Conservation (phyloP, 306 rosid species). For the Comarum palustre region DNA sequence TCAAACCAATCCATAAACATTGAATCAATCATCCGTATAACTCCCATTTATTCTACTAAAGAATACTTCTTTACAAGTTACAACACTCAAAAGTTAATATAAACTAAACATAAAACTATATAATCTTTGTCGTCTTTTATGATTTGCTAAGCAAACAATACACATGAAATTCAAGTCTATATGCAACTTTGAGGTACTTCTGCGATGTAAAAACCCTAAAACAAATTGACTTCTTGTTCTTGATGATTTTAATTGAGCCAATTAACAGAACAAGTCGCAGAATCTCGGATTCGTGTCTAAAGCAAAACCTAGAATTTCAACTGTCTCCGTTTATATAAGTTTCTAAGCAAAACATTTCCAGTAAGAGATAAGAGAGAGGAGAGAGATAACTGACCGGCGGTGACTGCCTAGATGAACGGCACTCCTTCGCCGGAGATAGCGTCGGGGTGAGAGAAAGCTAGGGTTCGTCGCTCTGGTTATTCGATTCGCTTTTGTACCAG, state of each 20-base stretch:
- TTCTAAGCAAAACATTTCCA: background rate
- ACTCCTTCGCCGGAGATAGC: background rate
- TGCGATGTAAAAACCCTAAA: background rate
- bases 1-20: background rate
- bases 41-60: background rate
- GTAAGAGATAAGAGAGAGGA: background rate
- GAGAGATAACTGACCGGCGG: background rate
- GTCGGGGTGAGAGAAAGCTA: background rate
- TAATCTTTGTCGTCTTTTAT: background rate
- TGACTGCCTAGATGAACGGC: background rate
- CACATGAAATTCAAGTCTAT: background rate
- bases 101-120: background rate
- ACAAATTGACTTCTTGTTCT: background rate
- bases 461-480: background rate
- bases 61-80: background rate
- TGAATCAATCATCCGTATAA: background rate
- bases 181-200: background rate
- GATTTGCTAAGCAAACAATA: background rate
- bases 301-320: background rate
- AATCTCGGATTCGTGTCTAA: background rate
- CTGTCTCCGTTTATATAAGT: background rate
- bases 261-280: background rate
- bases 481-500: no score
- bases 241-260: background rate
- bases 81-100: background rate